phyloP scores from a whole-genome alignment of 495 filamentous ascomycete genomes.

The Tuber umbilicatum region DNA sequence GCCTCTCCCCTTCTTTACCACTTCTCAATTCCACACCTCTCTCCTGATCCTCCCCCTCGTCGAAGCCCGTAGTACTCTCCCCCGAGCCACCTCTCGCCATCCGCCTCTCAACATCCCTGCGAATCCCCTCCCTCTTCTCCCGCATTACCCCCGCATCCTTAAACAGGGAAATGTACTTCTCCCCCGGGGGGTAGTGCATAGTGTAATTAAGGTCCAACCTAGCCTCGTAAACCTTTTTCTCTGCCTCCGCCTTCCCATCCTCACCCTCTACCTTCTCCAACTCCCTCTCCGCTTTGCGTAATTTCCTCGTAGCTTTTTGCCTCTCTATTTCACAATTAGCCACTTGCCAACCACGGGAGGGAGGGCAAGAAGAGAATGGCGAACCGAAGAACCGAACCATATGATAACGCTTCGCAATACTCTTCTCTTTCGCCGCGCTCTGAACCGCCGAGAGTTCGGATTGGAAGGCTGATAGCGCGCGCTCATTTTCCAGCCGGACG shows the following conservation, averaged over 20 bases:
- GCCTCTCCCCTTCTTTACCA: slow-evolving; percentile 5
- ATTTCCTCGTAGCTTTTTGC: slow-evolving; percentile 68
- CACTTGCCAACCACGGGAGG: neutral
- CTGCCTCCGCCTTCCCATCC: slow-evolving; percentile 47
- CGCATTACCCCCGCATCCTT: slow-evolving; percentile 41
- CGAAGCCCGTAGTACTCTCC: slow-evolving; percentile 48
- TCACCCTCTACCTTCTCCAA: slow-evolving; percentile 58
- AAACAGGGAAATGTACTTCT: slow-evolving; percentile 75
- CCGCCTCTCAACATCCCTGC: slow-evolving; percentile 52
- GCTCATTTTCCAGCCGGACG: slow-evolving; percentile 67
- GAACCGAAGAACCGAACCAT: slow-evolving; percentile 85
- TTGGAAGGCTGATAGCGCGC: slow-evolving; percentile 69
- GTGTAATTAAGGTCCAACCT: slow-evolving; percentile 83
- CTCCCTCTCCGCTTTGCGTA: slow-evolving; percentile 70
- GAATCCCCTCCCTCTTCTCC: slow-evolving; percentile 50
- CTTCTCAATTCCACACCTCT: slow-evolving; percentile 6
- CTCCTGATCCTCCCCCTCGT: slow-evolving; percentile 28
- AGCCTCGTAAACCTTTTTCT: slow-evolving; percentile 58
- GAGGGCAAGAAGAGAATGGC: slow-evolving; percentile 25
- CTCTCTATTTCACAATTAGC: slow-evolving; percentile 53
- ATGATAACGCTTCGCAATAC: slow-evolving; percentile 82
- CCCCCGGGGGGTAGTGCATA: slow-evolving; percentile 68
- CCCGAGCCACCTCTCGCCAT: slow-evolving; percentile 55
- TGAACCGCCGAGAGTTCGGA: slow-evolving; percentile 57
- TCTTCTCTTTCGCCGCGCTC: slow-evolving; percentile 56